These are phyloP conservation scores for Tulasnella sp. DNA, from an alignment of 768 basidiomycete species.

Conservation along the genomic window DNA sequence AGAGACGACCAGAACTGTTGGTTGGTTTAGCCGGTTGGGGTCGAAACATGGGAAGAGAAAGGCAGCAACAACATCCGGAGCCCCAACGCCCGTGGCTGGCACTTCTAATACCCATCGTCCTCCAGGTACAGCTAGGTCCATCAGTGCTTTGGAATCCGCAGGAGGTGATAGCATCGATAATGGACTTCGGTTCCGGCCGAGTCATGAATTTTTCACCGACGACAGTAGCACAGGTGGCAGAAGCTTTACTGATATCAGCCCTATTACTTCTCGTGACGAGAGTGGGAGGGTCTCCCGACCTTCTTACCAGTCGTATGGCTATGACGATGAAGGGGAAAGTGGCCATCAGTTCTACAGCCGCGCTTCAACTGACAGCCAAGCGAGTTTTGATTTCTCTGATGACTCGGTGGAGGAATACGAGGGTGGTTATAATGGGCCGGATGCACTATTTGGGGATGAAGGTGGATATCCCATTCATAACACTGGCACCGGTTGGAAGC, in stretches of 20 bases:
- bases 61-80: neutral
- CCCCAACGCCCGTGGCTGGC: too few relatives aligned
- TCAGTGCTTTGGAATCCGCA: neutral
- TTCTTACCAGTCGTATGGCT: neutral
- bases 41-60: neutral
- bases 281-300: neutral
- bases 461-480: conserved; percentile 2
- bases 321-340: conserved; percentile 5
- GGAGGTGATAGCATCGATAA: neutral
- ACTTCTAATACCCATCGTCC: neutral
- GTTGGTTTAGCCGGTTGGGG: conserved; percentile 3
- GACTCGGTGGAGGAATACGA: conserved; percentile 5
- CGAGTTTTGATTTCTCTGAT: conserved; percentile 12
- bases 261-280: neutral
- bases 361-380: neutral
- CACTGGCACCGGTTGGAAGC: conserved; percentile 9
- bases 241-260: conserved; percentile 4
- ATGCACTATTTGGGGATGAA: conserved; percentile 7
- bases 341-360: neutral
- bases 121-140: neutral
- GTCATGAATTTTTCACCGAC: conserved; percentile 11
- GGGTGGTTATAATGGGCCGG: neutral
- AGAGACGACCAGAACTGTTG: neutral
- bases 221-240: conserved; percentile 8
- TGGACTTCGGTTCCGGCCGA: neutral